Evolutionary conservation across 2,329 filamentous ascomycete species (phyloP).

Genomic region (Botrytis galanthina): DNA sequence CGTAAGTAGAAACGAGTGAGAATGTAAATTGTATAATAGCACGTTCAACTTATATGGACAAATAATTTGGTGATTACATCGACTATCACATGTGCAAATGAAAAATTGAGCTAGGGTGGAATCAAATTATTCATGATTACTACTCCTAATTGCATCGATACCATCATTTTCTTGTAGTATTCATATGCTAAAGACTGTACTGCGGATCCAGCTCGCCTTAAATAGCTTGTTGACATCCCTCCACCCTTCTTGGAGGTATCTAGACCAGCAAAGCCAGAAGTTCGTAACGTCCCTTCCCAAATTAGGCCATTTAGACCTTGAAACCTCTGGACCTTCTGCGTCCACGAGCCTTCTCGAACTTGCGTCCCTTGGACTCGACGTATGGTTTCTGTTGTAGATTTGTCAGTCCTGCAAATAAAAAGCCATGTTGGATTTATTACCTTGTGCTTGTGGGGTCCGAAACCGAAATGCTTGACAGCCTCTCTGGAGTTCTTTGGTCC

Average conservation of each 20-base stretch:
- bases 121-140: slow-evolving; percentile 12
- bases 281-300: slow-evolving; percentile 26
- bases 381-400: slow-evolving; percentile 75
- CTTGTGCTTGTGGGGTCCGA: slow-evolving; percentile 98
- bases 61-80: not conserved
- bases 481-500: slow-evolving; percentile 98
- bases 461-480: slow-evolving; percentile 98
- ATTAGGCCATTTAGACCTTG: slow-evolving; percentile 79
- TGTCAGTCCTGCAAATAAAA: slow-evolving; percentile 38
- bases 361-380: slow-evolving; percentile 97
- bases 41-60: not conserved
- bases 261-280: slow-evolving; percentile 29
- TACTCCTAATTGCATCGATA: slow-evolving; percentile 21
- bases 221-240: slow-evolving; percentile 17
- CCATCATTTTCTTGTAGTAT: slow-evolving; percentile 17
- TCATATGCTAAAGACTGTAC: slow-evolving; percentile 17
- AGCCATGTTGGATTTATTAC: slow-evolving; percentile 49
- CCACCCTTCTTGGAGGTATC: slow-evolving; percentile 24
- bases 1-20: not conserved
- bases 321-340: slow-evolving; percentile 98
- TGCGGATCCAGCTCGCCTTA: slow-evolving; percentile 12
- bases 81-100: not conserved
- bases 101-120: not conserved
- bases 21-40: not conserved
- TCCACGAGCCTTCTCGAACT: slow-evolving; percentile 99